Conservation (phyloP, 768 basidiomycete species). For the Auricularia sp. region DNA sequence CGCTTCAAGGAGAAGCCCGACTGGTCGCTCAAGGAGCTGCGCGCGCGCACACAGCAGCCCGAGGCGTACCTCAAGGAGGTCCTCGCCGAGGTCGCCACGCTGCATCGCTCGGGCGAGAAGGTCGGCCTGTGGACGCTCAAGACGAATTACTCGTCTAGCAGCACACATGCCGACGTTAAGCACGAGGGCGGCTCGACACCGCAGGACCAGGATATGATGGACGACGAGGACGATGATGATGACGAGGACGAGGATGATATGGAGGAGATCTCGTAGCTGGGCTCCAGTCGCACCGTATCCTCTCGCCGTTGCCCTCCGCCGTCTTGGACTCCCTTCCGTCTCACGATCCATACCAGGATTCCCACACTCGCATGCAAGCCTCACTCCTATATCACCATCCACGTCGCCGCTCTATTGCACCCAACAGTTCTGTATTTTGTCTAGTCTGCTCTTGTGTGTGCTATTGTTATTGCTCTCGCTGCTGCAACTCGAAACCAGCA, state of each 20-base stretch:
- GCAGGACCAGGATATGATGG: slow-evolving; percentile 37
- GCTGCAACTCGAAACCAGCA: too few relatives aligned
- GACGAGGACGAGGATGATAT: slow-evolving; percentile 50
- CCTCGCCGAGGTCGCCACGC: slow-evolving; percentile 59
- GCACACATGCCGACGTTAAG: slow-evolving; percentile 20
- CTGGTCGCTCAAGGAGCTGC: slow-evolving; percentile 70
- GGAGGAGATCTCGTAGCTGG: slow-evolving; percentile 40
- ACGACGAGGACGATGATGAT: slow-evolving; percentile 22
- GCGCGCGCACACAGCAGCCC: slow-evolving; percentile 77
- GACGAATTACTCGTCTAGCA: slow-evolving; percentile 28
- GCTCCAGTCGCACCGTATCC: too few relatives aligned
- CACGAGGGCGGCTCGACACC: slow-evolving; percentile 16
- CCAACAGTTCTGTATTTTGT: too few relatives aligned
- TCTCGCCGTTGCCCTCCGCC: too few relatives aligned
- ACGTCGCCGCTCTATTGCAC: too few relatives aligned
- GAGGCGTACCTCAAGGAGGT: slow-evolving; percentile 82
- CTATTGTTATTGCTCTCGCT: too few relatives aligned
- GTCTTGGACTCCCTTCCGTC: too few relatives aligned
- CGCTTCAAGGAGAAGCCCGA: slow-evolving; percentile 70
- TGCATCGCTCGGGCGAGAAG: slow-evolving; percentile 72
- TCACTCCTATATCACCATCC: too few relatives aligned
- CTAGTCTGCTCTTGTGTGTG: too few relatives aligned
- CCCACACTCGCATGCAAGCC: too few relatives aligned
- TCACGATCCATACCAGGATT: too few relatives aligned
- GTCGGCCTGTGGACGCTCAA: slow-evolving; percentile 75